Conservation (phyloP, 2,329 filamentous ascomycete species). For the Colletotrichum eremochloae region DNA sequence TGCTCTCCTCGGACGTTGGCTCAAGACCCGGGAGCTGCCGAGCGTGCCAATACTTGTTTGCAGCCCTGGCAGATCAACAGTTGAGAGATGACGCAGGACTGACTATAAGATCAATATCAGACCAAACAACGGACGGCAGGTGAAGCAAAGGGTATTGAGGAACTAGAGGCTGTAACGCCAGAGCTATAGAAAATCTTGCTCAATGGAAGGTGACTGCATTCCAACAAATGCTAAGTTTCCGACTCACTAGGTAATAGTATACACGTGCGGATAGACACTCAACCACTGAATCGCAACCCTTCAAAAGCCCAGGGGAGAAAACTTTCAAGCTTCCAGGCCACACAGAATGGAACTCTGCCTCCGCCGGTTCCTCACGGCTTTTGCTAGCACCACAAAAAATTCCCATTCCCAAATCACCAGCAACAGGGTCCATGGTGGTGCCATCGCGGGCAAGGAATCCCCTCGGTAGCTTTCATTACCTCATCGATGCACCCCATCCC, state of each 20-base stretch:
- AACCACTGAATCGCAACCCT: conserved; percentile 29
- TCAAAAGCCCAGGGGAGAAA: conserved; percentile 10
- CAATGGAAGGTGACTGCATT: not conserved
- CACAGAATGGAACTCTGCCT: conserved; percentile 34
- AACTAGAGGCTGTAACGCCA: not conserved
- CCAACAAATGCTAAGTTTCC: conserved; percentile 6
- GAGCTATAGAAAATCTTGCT: not conserved
- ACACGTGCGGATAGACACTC: not conserved
- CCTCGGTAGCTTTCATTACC: conserved; percentile 29
- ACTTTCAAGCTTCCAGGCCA: conserved; percentile 31
- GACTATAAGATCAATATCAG: not conserved
- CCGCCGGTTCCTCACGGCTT: conserved; percentile 34
- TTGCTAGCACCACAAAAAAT: conserved; percentile 30
- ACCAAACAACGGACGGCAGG: not conserved
- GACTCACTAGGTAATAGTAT: not conserved
- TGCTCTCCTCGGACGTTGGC: conserved; percentile 21
- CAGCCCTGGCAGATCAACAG: conserved; percentile 24
- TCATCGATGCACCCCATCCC: conserved; percentile 26
- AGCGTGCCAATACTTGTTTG: conserved; percentile 31
- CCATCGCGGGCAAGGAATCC: conserved; percentile 26
- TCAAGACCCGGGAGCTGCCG: conserved; percentile 34
- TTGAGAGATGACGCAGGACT: conserved; percentile 25
- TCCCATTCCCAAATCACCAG: conserved; percentile 1
- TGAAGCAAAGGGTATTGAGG: not conserved
- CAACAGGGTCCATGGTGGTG: conserved; percentile 28